These are phyloP conservation scores for Aspergillus nomiae DNA, from an alignment of 2,329 filamentous ascomycete genomes.

Conservation along the genomic window DNA sequence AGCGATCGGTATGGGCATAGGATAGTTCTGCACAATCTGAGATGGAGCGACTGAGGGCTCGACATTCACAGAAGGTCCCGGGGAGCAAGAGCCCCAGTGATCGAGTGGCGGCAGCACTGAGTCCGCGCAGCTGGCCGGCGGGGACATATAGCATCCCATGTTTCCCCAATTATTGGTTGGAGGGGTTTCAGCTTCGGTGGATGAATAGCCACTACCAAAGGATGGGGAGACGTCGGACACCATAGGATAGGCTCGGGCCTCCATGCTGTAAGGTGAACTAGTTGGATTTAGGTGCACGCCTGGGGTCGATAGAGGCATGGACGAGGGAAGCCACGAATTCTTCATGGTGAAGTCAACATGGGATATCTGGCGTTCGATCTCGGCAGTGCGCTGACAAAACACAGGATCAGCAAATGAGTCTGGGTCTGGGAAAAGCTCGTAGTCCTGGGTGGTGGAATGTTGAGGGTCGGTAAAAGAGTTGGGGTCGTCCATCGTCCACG, in stretches of 20 bases:
- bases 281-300: neutral
- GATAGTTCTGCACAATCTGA: constrained; percentile 23
- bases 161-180: constrained; percentile 21
- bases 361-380: constrained; percentile 3
- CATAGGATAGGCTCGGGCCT: neutral
- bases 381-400: neutral
- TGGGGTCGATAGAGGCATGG: neutral
- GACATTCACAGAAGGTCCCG: constrained; percentile 14
- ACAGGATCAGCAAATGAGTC: neutral
- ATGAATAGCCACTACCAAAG: constrained; percentile 25
- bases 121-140: constrained; percentile 23
- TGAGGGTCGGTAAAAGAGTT: neutral
- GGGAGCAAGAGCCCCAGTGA: constrained; percentile 18
- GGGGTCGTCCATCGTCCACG: constrained; percentile 12
- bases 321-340: neutral
- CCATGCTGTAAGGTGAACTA: neutral
- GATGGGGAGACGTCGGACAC: constrained; percentile 13
- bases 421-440: neutral
- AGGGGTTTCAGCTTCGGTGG: constrained; percentile 28
- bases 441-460: neutral
- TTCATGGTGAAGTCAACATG: neutral
- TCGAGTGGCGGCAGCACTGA: constrained; percentile 13
- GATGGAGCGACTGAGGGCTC: constrained; percentile 13
- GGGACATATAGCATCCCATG: constrained; percentile 23
- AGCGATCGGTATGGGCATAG: constrained; percentile 21